Evolutionary conservation across 495 filamentous ascomycete species (phyloP).

Genomic region (Tuber melanosporum): DNA sequence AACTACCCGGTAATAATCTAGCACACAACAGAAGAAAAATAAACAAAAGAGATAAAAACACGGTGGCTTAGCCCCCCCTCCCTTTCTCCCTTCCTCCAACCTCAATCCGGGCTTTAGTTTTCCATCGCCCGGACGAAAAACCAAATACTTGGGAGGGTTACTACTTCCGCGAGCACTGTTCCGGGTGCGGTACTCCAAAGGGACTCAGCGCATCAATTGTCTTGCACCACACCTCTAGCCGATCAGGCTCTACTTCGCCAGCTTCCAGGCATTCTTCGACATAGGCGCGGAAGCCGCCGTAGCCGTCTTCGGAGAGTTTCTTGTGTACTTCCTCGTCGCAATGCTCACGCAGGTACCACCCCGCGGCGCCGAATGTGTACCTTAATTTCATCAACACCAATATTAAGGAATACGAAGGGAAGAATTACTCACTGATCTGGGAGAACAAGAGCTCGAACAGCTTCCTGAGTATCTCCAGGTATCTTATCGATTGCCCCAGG

Average conservation of each 20-base stretch:
- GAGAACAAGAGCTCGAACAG: conserved; percentile 15
- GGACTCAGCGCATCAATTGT: conserved; percentile 14
- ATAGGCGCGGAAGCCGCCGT: conserved; percentile 14
- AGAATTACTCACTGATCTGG: background rate
- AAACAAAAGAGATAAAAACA: background rate
- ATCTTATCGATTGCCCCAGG: background rate
- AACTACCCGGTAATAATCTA: background rate
- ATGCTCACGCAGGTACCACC: conserved; percentile 18
- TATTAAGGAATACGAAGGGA: too few species aligned
- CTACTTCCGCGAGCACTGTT: conserved; percentile 2
- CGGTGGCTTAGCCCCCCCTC: background rate
- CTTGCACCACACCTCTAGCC: conserved; percentile 8
- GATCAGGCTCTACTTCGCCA: background rate
- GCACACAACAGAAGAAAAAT: background rate
- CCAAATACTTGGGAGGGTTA: background rate
- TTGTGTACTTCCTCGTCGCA: background rate
- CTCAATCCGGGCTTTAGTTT: background rate
- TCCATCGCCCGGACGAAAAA: background rate
- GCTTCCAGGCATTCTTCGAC: conserved; percentile 14
- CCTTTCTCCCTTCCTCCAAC: background rate
- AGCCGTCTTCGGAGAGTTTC: background rate
- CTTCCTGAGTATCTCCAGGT: conserved; percentile 5
- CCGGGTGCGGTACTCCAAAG: background rate
- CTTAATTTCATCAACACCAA: background rate
- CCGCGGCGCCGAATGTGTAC: conserved; percentile 20